Evolutionary conservation across 2,329 filamentous ascomycete species (phyloP).

Genomic region (Rhexocercosporidium sp.): DNA sequence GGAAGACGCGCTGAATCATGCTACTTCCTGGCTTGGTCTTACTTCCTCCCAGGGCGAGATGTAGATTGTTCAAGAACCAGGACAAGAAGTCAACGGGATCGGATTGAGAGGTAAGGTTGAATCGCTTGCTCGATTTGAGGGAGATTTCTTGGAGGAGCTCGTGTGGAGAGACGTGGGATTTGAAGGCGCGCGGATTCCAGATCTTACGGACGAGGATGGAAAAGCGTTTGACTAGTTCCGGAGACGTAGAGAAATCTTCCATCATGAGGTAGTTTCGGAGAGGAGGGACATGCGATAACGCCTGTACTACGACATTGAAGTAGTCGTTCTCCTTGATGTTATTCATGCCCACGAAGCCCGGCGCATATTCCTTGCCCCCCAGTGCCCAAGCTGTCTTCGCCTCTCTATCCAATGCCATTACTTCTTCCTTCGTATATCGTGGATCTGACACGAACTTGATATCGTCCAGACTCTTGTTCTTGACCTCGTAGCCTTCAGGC

Average conservation of each 20-base stretch:
- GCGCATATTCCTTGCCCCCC: constrained; percentile 82
- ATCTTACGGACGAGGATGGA: constrained; percentile 93
- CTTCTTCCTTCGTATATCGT: constrained; percentile 79
- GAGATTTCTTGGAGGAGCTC: constrained; percentile 96
- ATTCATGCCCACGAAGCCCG: constrained; percentile 98
- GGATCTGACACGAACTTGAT: constrained; percentile 98
- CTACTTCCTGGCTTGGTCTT: constrained; percentile 84
- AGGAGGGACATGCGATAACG: constrained; percentile 86
- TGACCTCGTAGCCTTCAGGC: constrained; percentile 96
- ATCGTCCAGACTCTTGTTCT: constrained; percentile 91
- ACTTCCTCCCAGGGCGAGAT: constrained; percentile 87
- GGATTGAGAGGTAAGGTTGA: constrained; percentile 87
- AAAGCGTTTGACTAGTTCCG: constrained; percentile 87
- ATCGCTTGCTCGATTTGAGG: constrained; percentile 87
- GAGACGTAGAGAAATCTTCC: constrained; percentile 74
- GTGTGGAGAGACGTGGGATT: constrained; percentile 94
- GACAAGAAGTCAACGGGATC: constrained; percentile 96
- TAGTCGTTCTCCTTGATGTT: constrained; percentile 99
- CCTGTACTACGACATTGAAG: constrained; percentile 92
- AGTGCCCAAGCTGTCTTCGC: constrained; percentile 75
- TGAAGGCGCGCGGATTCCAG: constrained; percentile 97
- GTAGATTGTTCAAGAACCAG: constrained; percentile 97
- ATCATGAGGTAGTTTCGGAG: constrained; percentile 92
- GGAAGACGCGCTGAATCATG: constrained; percentile 91
- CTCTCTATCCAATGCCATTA: constrained; percentile 76